Evolutionary conservation across 2,329 filamentous ascomycete genomes (phyloP).

Genomic region (Arthrinium phaeospermum): DNA sequence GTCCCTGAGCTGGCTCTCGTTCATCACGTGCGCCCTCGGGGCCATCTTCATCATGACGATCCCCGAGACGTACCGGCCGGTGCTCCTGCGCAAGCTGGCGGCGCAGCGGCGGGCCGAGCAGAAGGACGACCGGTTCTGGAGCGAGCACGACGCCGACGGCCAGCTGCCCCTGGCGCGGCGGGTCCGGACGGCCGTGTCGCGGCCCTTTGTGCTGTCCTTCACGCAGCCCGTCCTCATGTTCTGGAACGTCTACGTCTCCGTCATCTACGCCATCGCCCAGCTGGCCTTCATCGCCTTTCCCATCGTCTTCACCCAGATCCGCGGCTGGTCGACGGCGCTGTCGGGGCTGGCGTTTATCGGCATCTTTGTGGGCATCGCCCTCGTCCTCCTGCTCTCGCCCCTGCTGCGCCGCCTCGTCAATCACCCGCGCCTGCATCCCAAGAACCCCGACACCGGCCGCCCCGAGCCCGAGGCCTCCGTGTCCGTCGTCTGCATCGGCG

Average conservation of each 20-base stretch:
- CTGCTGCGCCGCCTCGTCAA: constrained; percentile 59
- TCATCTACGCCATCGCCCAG: constrained; percentile 69
- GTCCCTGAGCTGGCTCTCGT: constrained; percentile 65
- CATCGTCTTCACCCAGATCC: constrained; percentile 61
- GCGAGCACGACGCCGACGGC: constrained; percentile 66
- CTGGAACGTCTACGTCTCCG: constrained; percentile 67
- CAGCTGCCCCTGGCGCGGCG: constrained; percentile 57
- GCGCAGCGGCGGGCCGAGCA: constrained; percentile 53
- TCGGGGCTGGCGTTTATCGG: constrained; percentile 52
- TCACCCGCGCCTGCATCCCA: constrained; percentile 48
- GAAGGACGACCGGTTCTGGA: constrained; percentile 57
- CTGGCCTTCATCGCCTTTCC: constrained; percentile 70
- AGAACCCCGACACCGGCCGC: constrained; percentile 63
- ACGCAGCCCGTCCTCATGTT: constrained; percentile 60
- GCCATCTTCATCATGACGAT: constrained; percentile 55
- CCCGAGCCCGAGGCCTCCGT: constrained; percentile 68
- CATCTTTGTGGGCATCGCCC: constrained; percentile 25
- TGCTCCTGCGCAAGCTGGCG: constrained; percentile 56
- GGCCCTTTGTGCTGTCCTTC: constrained; percentile 65
- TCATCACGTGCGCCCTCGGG: constrained; percentile 59
- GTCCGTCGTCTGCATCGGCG: constrained; percentile 65
- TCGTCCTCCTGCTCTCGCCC: constrained; percentile 47
- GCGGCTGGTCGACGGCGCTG: constrained; percentile 64
- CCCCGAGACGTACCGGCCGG: constrained; percentile 62
- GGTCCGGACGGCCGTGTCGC: constrained; percentile 62